These are phyloP conservation scores for Ophiostoma perfectum DNA, from an alignment of 2,329 filamentous ascomycete genomes.

Conservation along the genomic window DNA sequence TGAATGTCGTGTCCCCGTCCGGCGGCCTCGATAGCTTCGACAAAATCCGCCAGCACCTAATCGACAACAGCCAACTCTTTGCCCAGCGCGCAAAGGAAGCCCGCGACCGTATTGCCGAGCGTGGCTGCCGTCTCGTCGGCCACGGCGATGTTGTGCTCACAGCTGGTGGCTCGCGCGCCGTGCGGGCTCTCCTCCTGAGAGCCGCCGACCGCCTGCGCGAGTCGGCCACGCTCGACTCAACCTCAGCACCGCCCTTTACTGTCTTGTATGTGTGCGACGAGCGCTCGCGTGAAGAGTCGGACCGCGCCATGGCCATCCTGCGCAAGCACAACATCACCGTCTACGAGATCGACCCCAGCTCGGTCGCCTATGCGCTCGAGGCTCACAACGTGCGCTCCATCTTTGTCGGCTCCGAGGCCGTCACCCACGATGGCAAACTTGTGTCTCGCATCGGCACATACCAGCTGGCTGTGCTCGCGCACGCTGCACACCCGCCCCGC, in stretches of 20 bases:
- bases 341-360: constrained; percentile 69
- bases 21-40: constrained; percentile 60
- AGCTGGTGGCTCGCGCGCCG: constrained; percentile 80
- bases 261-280: constrained; percentile 73
- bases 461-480: constrained; percentile 78
- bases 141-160: constrained; percentile 82
- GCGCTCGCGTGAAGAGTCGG: constrained; percentile 52
- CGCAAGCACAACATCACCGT: constrained; percentile 73
- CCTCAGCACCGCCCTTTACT: constrained; percentile 52
- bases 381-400: constrained; percentile 62
- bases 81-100: constrained; percentile 81
- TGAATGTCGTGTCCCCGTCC: constrained; percentile 19
- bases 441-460: constrained; percentile 81
- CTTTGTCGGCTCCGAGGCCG: constrained; percentile 70
- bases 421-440: constrained; percentile 90
- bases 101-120: constrained; percentile 73
- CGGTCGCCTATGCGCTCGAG: constrained; percentile 69
- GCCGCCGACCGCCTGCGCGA: constrained; percentile 58
- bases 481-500: constrained; percentile 45
- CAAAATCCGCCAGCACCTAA: constrained; percentile 72
- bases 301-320: constrained; percentile 64
- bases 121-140: constrained; percentile 70
- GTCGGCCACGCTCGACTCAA: constrained; percentile 26
- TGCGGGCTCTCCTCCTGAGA: constrained; percentile 67
- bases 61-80: constrained; percentile 82